Base-by-base conservation (phyloP, 768 basidiomycete genomes). In the Obba rivulosa region DNA sequence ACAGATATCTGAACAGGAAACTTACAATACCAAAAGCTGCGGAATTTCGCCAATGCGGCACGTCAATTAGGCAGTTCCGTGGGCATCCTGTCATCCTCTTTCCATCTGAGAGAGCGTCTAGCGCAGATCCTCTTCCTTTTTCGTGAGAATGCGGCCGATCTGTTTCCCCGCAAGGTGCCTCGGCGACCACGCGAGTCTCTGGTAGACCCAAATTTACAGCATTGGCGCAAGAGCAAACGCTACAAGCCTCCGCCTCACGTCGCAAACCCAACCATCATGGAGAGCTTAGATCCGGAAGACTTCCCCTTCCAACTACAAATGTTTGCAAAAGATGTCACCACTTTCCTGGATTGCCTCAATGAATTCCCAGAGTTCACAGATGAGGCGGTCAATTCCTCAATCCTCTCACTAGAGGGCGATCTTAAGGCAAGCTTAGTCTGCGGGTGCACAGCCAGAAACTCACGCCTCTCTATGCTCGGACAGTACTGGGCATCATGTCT, bases 321-420 rank as follows among this genome's bases (percentile, higher is more conserved):
- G 24, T 68, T 88, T 34, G 83, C 85, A 3, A 69, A 69, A n/a
- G 84, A 83, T 46, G 77, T 88, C 13, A 78, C 71, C 18, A 82
- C 79, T 0, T 89, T 89, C 57, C 63, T 85, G 49, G 72, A 80
- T 41, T 82, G 81, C 54, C 63, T 89, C 52, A 86, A 87, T 48
- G 85, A 88, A 58, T 87, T 89, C 54, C 86, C 85, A 0, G 87
- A 87, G 60, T 85, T 86, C 56, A 80, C 76, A 22, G 83, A 87
- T 44, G 85, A 89, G 54, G 79, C 78, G 4, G 79, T 79, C 36
- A 86, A 87, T 58, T 69, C 78, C 1, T 83, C 83, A 3, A 82
- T 87, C 47, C 55, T 75, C 46, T 76, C 79, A 10, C 83, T 88
- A 43, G 80, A 85, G 60, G 78, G 79, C 0, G 85, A 89, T 62